Conservation (phyloP, 176 grass and related monocot genomes). For the Rhipidocladum racemiflorum region DNA sequence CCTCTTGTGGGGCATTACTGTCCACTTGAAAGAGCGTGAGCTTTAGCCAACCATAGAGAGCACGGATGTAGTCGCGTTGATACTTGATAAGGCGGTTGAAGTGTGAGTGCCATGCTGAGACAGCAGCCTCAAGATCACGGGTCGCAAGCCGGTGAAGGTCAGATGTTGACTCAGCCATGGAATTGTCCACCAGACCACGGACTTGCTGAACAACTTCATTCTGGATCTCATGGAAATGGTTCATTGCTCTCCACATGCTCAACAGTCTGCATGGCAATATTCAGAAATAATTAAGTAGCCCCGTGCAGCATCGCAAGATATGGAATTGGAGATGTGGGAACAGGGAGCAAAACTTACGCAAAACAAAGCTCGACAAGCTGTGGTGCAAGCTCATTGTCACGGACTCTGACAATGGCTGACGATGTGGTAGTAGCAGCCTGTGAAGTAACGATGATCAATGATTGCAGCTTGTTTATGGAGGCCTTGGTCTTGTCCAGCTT, state of each 20-base stretch:
- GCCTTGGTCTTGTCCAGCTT: conserved; percentile 97
- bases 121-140: conserved; percentile 85
- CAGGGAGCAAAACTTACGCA: conserved; percentile 48
- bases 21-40: conserved; percentile 80
- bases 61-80: conserved; percentile 75
- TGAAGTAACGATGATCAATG: conserved; percentile 82
- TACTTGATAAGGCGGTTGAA: conserved; percentile 90
- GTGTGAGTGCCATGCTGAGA: conserved; percentile 83
- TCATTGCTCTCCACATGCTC: conserved; percentile 97
- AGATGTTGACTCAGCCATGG: conserved; percentile 76
- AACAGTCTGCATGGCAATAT: conserved; percentile 59
- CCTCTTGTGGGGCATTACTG: conserved; percentile 50
- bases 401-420: conserved; percentile 81
- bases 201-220: conserved; percentile 94
- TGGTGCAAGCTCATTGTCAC: conserved; percentile 92
- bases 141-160: conserved; percentile 86
- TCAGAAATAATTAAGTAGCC: conserved; percentile 20
- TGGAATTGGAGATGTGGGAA: neutral
- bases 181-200: conserved; percentile 72
- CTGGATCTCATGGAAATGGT: conserved; percentile 84
- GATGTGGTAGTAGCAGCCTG: conserved; percentile 94
- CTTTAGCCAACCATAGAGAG: conserved; percentile 89
- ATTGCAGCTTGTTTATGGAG: conserved; percentile 95
- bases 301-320: conserved; percentile 1
- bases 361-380: conserved; percentile 96